A percentile compares a stretch with the other conserved stretches of the same genome.
phyloP scores from a whole-genome alignment of 2,329 filamentous ascomycete genomes.

The Ascochyta rabiei region DNA sequence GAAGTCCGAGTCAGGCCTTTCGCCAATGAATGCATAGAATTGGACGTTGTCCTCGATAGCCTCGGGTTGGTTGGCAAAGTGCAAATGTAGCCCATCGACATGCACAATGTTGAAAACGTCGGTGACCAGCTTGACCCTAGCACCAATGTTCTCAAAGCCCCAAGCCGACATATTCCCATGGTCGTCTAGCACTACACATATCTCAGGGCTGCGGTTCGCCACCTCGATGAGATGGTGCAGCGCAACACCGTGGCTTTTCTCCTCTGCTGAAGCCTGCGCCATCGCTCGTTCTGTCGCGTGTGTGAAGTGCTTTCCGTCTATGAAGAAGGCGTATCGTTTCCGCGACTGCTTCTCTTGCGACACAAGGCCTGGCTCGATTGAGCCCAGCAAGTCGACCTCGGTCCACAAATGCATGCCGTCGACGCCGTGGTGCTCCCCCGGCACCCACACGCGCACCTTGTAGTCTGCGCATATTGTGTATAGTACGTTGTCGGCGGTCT shows the following conservation, averaged over 20 bases:
- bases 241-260: slow-evolving; percentile 69
- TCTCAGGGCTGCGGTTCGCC: slow-evolving; percentile 82
- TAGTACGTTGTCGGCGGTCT: slow-evolving; percentile 82
- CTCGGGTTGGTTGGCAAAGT: slow-evolving; percentile 44
- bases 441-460: slow-evolving; percentile 81
- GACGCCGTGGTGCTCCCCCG: slow-evolving; percentile 72
- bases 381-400: slow-evolving; percentile 74
- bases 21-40: slow-evolving; percentile 74
- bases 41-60: slow-evolving; percentile 65
- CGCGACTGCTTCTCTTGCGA: slow-evolving; percentile 47
- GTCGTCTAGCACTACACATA: slow-evolving; percentile 86
- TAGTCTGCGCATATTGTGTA: slow-evolving; percentile 89
- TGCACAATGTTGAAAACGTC: slow-evolving; percentile 88
- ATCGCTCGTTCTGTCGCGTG: slow-evolving; percentile 78
- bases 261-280: slow-evolving; percentile 63
- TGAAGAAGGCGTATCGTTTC: slow-evolving; percentile 75
- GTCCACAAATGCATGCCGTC: slow-evolving; percentile 81
- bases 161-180: slow-evolving; percentile 87
- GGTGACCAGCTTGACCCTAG: slow-evolving; percentile 67
- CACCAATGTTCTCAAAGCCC: slow-evolving; percentile 86
- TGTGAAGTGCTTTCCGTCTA: slow-evolving; percentile 81
- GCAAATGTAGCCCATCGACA: slow-evolving; percentile 63
- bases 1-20: slow-evolving; percentile 65
- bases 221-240: slow-evolving; percentile 85
- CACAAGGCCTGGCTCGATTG: slow-evolving; percentile 65